Evolutionary conservation across 129 eudicot species (phyloP), one percentile per base, ranked within the genome.

Genomic region (Logfia minima): DNA sequence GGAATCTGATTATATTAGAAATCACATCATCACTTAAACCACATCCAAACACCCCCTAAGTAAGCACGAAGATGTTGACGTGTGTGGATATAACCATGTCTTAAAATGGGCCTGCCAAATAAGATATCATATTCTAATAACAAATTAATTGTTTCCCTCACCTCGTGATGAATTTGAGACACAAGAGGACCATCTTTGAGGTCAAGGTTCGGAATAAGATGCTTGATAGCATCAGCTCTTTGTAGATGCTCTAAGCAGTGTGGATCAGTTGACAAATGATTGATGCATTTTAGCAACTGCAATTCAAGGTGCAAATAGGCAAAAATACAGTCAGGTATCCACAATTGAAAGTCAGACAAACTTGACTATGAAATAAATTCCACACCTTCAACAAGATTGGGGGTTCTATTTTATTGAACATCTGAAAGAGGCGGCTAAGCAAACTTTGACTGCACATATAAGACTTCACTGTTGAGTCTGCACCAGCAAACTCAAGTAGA

Each of bases 381-480:
- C 6, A n/a, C 76, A 87, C 98, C 98, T 94, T 94, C 28, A 94
- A 77, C 77, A 94, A 90, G 67, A 91, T 94, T 43, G 97, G 93
- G 39, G 99, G 89, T 71, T 94, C 96, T 62, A 89, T 90, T 83
- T 88, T 91, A 72, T 94, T 94, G 76, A 94, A 91, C 99, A 94
- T 94, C 79, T 94, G 99, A 70, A 94, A 94, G 76, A 94, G 96
- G 18, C 99, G 99, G 80, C 88, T 94, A 28, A 94, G 93, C 85
- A 94, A 79, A 80, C 96, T 94, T 82, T 86, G 97, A 79, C 88
- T 91, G 68, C 99, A 94, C 99, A 94, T 91, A 86, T 83, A 85
- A 32, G 92, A 94, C 74, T 94, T 94, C n/a, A 94, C 99, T 5
- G 89, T 88, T 28, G 97, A 79, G 86, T 94, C 99, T 3, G 99